Percentiles rank a stretch among this genome's conserved stretches.
Evolutionary conservation across 202 grass and related monocot genomes (phyloP).

Genomic region (Panicum virgatum): DNA sequence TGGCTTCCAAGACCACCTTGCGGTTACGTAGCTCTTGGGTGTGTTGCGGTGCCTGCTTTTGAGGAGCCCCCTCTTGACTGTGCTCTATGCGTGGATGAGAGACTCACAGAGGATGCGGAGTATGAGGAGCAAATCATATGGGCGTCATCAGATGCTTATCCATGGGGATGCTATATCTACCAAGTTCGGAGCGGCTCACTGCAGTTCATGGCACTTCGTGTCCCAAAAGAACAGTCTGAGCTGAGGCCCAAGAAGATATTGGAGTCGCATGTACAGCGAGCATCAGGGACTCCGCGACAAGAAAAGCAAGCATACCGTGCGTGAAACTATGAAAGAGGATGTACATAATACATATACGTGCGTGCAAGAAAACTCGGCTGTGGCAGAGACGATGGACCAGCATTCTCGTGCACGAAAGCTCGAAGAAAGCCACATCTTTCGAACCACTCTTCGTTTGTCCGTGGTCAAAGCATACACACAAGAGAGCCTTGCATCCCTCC

Average conservation of each 20-base stretch:
- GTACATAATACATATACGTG: constrained; percentile 27
- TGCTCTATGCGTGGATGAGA: constrained; percentile 65
- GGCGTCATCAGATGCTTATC: constrained; percentile 74
- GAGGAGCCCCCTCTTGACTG: constrained; percentile 66
- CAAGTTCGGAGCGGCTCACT: constrained; percentile 73
- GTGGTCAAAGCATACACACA: constrained; percentile 8
- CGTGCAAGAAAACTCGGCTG: constrained; percentile 11
- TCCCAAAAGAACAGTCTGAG: constrained; percentile 62
- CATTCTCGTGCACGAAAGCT: constrained; percentile 20
- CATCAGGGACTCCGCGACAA: constrained; percentile 23
- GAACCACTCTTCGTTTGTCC: not conserved
- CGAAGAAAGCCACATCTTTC: not conserved
- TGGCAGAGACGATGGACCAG: not conserved
- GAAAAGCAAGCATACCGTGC: constrained; percentile 6
- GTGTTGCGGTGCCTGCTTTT: constrained; percentile 71
- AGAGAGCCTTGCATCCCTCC: not conserved
- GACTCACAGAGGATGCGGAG: constrained; percentile 55
- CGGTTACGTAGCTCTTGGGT: constrained; percentile 74
- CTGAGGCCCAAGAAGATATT: constrained; percentile 62
- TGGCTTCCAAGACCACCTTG: constrained; percentile 85
- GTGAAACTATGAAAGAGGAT: constrained; percentile 4
- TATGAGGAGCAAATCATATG: constrained; percentile 89
- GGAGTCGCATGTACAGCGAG: constrained; percentile 32
- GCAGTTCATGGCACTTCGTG: constrained; percentile 79
- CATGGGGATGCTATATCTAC: constrained; percentile 95